These are phyloP conservation scores for Hypocreales sp. DNA, from an alignment of 2,329 filamentous ascomycete species.

Conservation along the genomic window DNA sequence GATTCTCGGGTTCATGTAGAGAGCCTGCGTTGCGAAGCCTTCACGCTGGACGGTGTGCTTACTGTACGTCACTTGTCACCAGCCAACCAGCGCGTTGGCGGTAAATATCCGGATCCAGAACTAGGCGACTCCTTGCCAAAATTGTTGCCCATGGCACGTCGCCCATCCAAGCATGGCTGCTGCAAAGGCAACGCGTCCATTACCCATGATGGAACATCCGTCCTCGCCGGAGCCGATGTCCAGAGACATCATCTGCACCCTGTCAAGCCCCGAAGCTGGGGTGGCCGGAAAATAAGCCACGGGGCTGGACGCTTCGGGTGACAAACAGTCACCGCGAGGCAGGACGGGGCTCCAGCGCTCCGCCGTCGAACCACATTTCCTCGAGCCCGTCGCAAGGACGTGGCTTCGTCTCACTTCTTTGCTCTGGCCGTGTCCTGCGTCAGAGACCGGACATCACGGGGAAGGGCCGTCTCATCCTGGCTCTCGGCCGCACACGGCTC, in stretches of 20 bases:
- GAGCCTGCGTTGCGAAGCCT: no score
- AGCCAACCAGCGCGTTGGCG: no score
- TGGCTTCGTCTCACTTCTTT: no score
- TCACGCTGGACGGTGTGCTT: no score
- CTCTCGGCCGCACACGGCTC: no score
- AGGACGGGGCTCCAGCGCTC: constrained; percentile 6
- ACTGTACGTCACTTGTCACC: no score
- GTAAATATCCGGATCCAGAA: no score
- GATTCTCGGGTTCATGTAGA: no score
- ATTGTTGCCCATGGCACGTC: neutral
- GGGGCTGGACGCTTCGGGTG: constrained; percentile 10
- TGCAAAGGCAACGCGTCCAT: constrained; percentile 5
- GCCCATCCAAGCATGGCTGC: constrained; percentile 8
- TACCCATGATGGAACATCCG: constrained; percentile 8
- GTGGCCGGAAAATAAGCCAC: constrained; percentile 25
- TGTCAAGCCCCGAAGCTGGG: constrained; percentile 38
- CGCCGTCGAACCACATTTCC: neutral
- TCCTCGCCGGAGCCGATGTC: constrained; percentile 5
- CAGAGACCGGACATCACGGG: no score
- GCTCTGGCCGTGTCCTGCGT: no score
- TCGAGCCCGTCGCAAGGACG: neutral
- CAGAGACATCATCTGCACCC: constrained; percentile 6
- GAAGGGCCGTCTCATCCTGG: no score
- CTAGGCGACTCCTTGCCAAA: no score
- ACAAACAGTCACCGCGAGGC: constrained; percentile 8